A percentile compares a stretch with the other conserved stretches of the same genome.
Evolutionary conservation across 2,329 filamentous ascomycete species (phyloP).

Genomic region (Falciphora oryzae): DNA sequence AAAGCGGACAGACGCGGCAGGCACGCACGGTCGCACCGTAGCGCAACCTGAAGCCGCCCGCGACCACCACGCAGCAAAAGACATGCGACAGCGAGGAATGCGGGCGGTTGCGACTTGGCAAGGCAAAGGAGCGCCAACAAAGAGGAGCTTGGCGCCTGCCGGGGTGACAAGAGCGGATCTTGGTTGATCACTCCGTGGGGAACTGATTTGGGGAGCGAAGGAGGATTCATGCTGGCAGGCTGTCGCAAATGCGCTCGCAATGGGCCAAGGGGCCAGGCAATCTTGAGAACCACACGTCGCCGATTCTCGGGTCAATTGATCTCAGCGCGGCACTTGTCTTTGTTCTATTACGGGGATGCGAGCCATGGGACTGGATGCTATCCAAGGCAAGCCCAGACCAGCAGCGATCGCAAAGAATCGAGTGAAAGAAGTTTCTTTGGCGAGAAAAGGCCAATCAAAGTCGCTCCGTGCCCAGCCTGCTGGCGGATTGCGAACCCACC

Average conservation of each 20-base stretch:
- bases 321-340: neutral
- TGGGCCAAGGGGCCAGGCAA: neutral
- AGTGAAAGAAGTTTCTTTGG: neutral
- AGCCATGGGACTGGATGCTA: too few relatives aligned
- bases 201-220: neutral
- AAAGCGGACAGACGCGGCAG: too few relatives aligned
- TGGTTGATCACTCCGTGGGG: neutral
- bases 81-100: too few relatives aligned
- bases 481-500: neutral
- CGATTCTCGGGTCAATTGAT: neutral
- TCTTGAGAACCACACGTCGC: neutral
- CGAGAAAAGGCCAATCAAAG: too few relatives aligned
- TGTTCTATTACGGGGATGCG: neutral
- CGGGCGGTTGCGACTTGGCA: too few relatives aligned
- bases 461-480: too few relatives aligned
- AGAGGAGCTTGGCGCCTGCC: neutral
- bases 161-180: neutral
- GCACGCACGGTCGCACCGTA: too few relatives aligned
- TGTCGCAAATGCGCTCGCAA: neutral
- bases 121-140: too few relatives aligned
- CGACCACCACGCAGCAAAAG: too few relatives aligned
- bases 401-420: neutral
- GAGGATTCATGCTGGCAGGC: neutral
- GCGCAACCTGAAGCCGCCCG: too few relatives aligned
- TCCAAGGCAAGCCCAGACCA: too few relatives aligned